Evolutionary conservation across 2,329 filamentous ascomycete genomes (phyloP), one percentile per base, ranked within the genome.

Genomic region (Penicillium sclerotiorum): DNA sequence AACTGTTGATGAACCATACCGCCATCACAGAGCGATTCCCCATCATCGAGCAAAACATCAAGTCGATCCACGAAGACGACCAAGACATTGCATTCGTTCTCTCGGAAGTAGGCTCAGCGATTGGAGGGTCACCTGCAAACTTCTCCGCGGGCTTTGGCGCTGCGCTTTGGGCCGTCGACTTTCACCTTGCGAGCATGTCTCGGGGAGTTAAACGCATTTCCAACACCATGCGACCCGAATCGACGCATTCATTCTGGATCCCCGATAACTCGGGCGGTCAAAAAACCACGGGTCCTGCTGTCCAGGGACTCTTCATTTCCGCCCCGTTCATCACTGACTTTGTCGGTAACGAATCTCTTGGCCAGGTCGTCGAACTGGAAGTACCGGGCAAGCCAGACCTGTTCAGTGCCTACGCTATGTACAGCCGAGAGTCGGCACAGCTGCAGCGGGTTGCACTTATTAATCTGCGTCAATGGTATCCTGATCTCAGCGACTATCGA

Each of bases 321-420:
- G 53, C 53, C 4, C 33, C 55, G 4, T 58, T 55, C 28, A 50
- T 62, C 20, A 45, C 56, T 1, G 59, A 60, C 36, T 62, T 62
- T 35, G 37, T 62, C 7, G 53, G 59, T 22, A 53, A 52, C 11
- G 45, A 28, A 11, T 23, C 40, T 2, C 45, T 47, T 5, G 49
- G 52, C 9, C 45, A 47, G 15, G 45, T 52, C 11, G 20, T 27
- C 11, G 45, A 52, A 37, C 32, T 55, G 7, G 32, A 41, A 44
- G 13, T 33, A 15, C n/a, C 30, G 12, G 25, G 25, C 13, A 4
- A 43, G 20, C 36, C 36, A 4, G 23, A 32, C 6, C 8, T 8
- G 18, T 27, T 55, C 37, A 55, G 39, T 15, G 52, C 45, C n/a
- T 55, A 52, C 41, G 52, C 45, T 8, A 51, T 48, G 45, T 55